Evolutionary conservation across 176 grass and related monocot species (phyloP), one percentile per base, ranked within the genome.

Genomic region (Tillandsia leiboldiana): DNA sequence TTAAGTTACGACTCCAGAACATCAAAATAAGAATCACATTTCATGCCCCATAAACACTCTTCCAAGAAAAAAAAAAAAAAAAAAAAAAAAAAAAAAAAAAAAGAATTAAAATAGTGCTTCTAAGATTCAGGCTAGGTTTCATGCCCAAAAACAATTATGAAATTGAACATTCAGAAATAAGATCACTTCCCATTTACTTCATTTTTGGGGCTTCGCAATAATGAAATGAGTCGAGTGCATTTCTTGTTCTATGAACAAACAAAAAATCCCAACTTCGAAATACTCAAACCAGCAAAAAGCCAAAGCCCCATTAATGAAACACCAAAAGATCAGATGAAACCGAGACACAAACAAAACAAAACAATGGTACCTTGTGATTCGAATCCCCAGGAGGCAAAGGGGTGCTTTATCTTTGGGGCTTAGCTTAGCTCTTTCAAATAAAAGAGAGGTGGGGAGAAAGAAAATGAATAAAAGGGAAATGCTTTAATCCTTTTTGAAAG

Each of bases 311-410:
- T 13, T 9, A 47, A 63, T 12, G 24, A 2, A 51, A 26, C 5
- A 27, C 67, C 66, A 9, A 70, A 84, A 64, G 51, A 78, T 64
- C 57, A 49, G 70, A 80, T 80, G 27, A 65, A 17, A 75, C 70
- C 63, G 70, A 56, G 50, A 77, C 26, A 26, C 2, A 53, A 51
- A 26, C 20, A 77, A 53, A 74, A 56, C 73, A 71, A 53, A 88
- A 51, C 53, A 54, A 26, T 27, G 64, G 15, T 11, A 75, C 73
- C 63, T 22, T 42, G 33, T 53, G 63, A 8, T 75, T 22, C n/a
- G 49, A 23, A 47, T 51, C 10, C 52, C n/a, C 70, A 53, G 64
- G 33, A 70, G 26, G 26, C 57, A 64, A 74, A 52, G 50, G 0
- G 27, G 2, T 6, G 15, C 51, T 62, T 3, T 24, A 20, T 20